Evolutionary conservation across 441 rosid species (phyloP).

Genomic region (Daphne laureola): DNA sequence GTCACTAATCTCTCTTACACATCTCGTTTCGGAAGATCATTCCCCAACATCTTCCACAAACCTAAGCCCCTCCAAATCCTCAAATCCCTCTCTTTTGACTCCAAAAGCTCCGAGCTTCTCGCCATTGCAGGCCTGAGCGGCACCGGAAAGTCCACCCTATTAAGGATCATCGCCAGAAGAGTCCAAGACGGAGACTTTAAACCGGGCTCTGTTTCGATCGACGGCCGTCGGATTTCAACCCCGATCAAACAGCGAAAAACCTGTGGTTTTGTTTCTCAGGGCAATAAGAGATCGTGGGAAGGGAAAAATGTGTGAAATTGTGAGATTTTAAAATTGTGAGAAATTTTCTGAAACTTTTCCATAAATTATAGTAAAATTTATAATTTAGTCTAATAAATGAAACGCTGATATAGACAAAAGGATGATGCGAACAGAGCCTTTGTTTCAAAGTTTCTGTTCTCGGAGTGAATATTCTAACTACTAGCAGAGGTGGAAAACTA

Average conservation of each 20-base stretch:
- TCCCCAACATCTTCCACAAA: conserved; percentile 25
- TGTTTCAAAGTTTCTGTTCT: no score
- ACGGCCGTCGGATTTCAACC: conserved; percentile 19
- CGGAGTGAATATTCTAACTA: no score
- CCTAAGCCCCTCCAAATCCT: conserved; percentile 47
- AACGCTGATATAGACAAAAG: no score
- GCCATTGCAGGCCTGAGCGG: conserved; percentile 69
- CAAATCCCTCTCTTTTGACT: conserved; percentile 45
- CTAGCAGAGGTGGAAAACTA: no score
- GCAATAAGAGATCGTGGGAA: no score
- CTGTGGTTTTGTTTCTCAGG: conserved; percentile 65
- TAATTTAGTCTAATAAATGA: no score
- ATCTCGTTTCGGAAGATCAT: conserved; percentile 22
- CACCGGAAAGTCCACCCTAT: conserved; percentile 56
- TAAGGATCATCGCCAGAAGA: conserved; percentile 51
- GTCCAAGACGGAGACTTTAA: conserved; percentile 36
- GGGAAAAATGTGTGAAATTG: no score
- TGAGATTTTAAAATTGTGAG: no score
- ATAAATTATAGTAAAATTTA: no score
- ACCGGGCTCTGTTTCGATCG: conserved; percentile 29
- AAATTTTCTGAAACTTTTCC: no score
- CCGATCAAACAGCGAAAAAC: conserved; percentile 40
- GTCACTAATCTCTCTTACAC: conserved; percentile 65
- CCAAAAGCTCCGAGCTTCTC: conserved; percentile 41
- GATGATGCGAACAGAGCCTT: no score